A percentile compares a stretch with the other conserved stretches of the same genome.
Conservation (phyloP, 192 early-diverging fungal species). For the Ambispora gerdemannii region DNA sequence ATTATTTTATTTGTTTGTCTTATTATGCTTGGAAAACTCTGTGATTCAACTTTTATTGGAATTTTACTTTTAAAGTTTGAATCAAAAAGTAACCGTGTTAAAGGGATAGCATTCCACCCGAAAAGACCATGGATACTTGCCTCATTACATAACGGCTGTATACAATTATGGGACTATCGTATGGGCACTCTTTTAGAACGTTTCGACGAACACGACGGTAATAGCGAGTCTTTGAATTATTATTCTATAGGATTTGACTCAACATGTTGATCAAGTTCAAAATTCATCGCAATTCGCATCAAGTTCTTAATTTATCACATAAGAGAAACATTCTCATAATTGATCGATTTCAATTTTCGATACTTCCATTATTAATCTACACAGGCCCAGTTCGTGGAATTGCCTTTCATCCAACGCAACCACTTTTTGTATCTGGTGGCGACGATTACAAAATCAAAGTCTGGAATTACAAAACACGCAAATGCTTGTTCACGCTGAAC, state of each 20-base stretch:
- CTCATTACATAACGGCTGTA: constrained; percentile 92
- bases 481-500: constrained; percentile 94
- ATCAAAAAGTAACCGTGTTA: constrained; percentile 97
- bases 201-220: constrained; percentile 99
- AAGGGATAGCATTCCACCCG: constrained; percentile 93
- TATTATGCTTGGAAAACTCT: constrained; percentile 2
- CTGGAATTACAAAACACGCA: constrained; percentile 97
- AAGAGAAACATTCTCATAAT: neutral
- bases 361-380: neutral
- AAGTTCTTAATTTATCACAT: neutral
- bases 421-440: constrained; percentile 95
- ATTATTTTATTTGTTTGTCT: neutral
- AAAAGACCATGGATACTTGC: constrained; percentile 99
- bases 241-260: neutral
- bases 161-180: constrained; percentile 99
- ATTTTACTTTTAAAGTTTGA: constrained; percentile 72
- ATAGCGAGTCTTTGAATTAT: neutral
- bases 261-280: neutral
- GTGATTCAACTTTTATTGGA: neutral
- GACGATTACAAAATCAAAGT: constrained; percentile 99
- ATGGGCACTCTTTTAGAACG: constrained; percentile 97
- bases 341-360: neutral
- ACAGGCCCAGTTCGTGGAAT: constrained; percentile 95
- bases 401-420: constrained; percentile 93
- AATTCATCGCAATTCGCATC: neutral